phyloP scores from a whole-genome alignment of 108 stramenopile species.

The Nitzschia palea region DNA sequence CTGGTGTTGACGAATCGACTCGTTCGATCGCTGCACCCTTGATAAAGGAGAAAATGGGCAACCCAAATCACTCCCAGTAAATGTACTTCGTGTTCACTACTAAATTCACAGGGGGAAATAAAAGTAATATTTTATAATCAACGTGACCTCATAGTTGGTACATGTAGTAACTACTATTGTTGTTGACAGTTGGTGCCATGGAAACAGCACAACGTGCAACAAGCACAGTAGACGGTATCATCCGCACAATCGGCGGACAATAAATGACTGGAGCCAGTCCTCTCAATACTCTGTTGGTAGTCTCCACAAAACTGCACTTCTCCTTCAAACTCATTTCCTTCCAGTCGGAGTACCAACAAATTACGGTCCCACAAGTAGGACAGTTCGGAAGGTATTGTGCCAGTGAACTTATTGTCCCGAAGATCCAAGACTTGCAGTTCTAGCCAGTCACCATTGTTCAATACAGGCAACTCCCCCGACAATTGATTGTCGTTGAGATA shows the following conservation, averaged over 20 bases:
- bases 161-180: no score
- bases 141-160: no score
- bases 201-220: slow-evolving; percentile 6
- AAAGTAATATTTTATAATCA: no score
- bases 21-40: no score
- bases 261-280: not conserved
- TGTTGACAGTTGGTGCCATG: not conserved
- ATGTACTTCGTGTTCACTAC: no score
- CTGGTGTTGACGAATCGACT: no score
- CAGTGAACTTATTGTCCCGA: not conserved
- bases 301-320: not conserved
- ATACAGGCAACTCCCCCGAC: not conserved
- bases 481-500: not conserved
- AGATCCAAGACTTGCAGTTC: not conserved
- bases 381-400: not conserved
- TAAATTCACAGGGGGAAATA: no score
- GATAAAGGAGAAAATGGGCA: no score
- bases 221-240: not conserved
- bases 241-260: not conserved
- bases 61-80: no score
- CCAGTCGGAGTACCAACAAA: not conserved
- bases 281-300: not conserved
- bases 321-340: not conserved
- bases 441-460: not conserved
- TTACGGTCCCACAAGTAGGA: not conserved